Percentiles rank a stretch among this genome's conserved stretches.
These are phyloP conservation scores for Flaveria bidentis DNA, from an alignment of 129 eudicot genomes.

Conservation along the genomic window DNA sequence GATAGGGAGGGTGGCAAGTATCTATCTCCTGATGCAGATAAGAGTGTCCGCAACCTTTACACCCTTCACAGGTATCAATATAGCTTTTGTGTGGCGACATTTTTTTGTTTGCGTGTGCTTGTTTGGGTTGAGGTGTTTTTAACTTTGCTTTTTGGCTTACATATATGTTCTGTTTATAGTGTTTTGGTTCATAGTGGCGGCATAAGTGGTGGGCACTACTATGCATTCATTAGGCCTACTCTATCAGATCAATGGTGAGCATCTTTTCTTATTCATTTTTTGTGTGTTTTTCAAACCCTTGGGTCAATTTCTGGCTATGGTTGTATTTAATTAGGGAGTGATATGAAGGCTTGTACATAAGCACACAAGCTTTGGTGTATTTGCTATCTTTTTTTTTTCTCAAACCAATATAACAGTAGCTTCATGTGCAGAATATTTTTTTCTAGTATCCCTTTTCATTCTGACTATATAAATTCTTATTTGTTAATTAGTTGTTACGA, in stretches of 20 bases:
- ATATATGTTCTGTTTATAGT: constrained; percentile 42
- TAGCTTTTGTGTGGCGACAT: background rate
- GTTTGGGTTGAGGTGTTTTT: background rate
- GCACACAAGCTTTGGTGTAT: too few species aligned
- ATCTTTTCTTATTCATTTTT: background rate
- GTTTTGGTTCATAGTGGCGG: constrained; percentile 99
- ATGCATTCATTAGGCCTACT: constrained; percentile 90
- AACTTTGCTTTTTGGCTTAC: background rate
- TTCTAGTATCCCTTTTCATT: background rate
- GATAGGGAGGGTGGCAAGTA: constrained; percentile 90
- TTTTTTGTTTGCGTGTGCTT: background rate
- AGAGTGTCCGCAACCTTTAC: constrained; percentile 91
- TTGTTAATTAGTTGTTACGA: constrained; percentile 3
- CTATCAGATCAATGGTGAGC: constrained; percentile 82
- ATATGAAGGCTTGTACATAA: too few species aligned
- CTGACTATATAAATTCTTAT: background rate
- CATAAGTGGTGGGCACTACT: constrained; percentile 97
- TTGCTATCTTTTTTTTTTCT: too few species aligned
- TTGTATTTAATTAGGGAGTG: too few species aligned
- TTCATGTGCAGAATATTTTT: background rate
- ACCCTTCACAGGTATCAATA: constrained; percentile 80
- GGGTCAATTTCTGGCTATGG: too few species aligned
- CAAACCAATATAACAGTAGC: background rate
- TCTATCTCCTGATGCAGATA: constrained; percentile 91
- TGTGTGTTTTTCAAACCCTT: too few species aligned